Percentiles rank a stretch among this genome's conserved stretches.
Conservation (phyloP, 805 yeast genomes). For the Metschnikowia sp. region DNA sequence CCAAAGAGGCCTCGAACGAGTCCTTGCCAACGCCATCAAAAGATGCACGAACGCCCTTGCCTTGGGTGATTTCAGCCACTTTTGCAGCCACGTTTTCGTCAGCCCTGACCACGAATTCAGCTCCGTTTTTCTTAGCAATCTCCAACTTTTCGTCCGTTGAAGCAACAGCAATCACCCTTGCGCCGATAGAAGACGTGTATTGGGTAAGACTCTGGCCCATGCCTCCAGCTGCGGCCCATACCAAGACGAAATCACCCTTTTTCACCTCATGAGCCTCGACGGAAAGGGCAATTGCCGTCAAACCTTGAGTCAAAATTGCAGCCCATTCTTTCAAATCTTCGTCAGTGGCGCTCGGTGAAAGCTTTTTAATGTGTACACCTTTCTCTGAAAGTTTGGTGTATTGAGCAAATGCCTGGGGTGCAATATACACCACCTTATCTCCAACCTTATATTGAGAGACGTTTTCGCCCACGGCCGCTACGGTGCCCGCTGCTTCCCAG, state of each 20-base stretch:
- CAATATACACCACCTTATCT: slow-evolving; percentile 63
- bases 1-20: slow-evolving; percentile 63
- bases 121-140: slow-evolving; percentile 70
- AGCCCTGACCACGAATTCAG: slow-evolving; percentile 63
- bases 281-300: slow-evolving; percentile 74
- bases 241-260: slow-evolving; percentile 66
- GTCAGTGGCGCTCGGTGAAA: slow-evolving; percentile 48
- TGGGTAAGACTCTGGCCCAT: slow-evolving; percentile 75
- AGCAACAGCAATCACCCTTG: slow-evolving; percentile 79
- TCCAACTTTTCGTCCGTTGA: slow-evolving; percentile 71
- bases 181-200: slow-evolving; percentile 60
- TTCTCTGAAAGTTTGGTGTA: slow-evolving; percentile 50
- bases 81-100: slow-evolving; percentile 52
- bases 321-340: slow-evolving; percentile 54
- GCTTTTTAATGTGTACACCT: slow-evolving; percentile 16
- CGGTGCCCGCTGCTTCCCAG: slow-evolving; percentile 67
- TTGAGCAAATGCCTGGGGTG: slow-evolving; percentile 62
- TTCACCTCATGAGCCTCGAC: slow-evolving; percentile 63
- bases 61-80: slow-evolving; percentile 58
- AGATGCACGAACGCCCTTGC: slow-evolving; percentile 64
- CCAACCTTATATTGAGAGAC: slow-evolving; percentile 60
- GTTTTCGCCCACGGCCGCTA: slow-evolving; percentile 58
- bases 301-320: slow-evolving; percentile 63
- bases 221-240: slow-evolving; percentile 96
- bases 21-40: slow-evolving; percentile 81